phyloP scores from a whole-genome alignment of 2,329 filamentous ascomycete genomes.

The Fusarium drepaniforme region DNA sequence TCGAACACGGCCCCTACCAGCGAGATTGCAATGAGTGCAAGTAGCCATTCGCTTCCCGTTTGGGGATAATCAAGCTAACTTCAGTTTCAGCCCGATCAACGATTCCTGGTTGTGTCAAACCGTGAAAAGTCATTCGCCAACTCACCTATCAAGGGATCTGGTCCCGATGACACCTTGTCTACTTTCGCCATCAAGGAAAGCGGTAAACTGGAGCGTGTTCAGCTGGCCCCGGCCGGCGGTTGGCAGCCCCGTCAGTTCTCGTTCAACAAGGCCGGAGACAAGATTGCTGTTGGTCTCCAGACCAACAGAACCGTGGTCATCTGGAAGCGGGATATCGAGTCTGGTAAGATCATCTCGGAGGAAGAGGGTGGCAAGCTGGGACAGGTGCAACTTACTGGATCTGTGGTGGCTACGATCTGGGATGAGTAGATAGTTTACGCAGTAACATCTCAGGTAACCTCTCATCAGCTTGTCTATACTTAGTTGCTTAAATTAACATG shows the following conservation, averaged over 20 bases:
- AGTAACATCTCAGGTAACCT: background rate
- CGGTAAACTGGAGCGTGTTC: conserved; percentile 31
- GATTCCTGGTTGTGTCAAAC: conserved; percentile 40
- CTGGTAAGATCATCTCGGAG: conserved; percentile 37
- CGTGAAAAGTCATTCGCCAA: conserved; percentile 39
- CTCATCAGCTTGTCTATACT: background rate
- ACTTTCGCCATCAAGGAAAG: conserved; percentile 37
- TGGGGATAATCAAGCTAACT: background rate
- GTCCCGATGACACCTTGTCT: conserved; percentile 38
- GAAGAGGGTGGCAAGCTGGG: conserved; percentile 39
- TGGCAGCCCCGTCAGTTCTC: conserved; percentile 41
- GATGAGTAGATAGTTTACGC: conserved; percentile 27
- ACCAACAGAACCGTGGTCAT: conserved; percentile 38
- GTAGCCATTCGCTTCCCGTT: background rate
- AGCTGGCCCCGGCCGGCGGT: conserved; percentile 37
- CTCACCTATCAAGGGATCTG: conserved; percentile 23
- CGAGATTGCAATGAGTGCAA: conserved; percentile 41
- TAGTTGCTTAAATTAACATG: background rate
- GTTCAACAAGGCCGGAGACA: conserved; percentile 41
- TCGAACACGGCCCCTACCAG: conserved; percentile 36
- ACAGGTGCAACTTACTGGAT: conserved; percentile 28
- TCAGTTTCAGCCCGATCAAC: conserved; percentile 25
- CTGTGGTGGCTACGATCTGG: conserved; percentile 37
- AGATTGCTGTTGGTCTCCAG: conserved; percentile 41
- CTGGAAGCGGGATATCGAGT: conserved; percentile 38